phyloP scores from a whole-genome alignment of 345 rosid genomes.

The Melaleuca quinquenervia region DNA sequence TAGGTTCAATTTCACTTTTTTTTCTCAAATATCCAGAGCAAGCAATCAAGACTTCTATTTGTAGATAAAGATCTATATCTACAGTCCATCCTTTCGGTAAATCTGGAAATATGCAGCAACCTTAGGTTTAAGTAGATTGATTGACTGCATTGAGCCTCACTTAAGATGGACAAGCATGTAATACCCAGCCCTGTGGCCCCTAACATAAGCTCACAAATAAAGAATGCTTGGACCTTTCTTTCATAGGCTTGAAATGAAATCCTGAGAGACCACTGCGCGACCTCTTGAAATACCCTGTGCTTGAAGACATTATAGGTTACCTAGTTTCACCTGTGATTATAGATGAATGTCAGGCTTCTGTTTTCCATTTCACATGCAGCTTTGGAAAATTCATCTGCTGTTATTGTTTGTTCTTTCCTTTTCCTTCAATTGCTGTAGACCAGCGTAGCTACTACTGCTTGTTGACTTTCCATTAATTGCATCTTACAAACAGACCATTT shows the following conservation, averaged over 20 bases:
- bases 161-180: background rate
- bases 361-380: background rate
- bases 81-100: background rate
- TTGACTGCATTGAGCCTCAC: background rate
- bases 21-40: background rate
- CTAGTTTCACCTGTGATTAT: background rate
- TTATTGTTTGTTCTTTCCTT: background rate
- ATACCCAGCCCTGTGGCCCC: background rate
- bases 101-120: background rate
- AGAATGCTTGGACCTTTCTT: background rate
- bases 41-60: background rate
- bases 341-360: background rate
- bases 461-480: background rate
- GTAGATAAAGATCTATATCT: background rate
- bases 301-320: background rate
- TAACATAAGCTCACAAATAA: background rate
- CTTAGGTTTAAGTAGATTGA: background rate
- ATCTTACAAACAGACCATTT: slow-evolving; percentile 48
- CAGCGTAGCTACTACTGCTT: background rate
- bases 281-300: background rate
- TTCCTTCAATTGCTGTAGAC: background rate
- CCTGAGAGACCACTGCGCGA: background rate
- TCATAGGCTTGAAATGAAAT: background rate
- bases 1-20: background rate
- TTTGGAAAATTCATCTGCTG: background rate